Conservation (phyloP, 176 grass and related monocot genomes). For the Urochloa ruziziensis region DNA sequence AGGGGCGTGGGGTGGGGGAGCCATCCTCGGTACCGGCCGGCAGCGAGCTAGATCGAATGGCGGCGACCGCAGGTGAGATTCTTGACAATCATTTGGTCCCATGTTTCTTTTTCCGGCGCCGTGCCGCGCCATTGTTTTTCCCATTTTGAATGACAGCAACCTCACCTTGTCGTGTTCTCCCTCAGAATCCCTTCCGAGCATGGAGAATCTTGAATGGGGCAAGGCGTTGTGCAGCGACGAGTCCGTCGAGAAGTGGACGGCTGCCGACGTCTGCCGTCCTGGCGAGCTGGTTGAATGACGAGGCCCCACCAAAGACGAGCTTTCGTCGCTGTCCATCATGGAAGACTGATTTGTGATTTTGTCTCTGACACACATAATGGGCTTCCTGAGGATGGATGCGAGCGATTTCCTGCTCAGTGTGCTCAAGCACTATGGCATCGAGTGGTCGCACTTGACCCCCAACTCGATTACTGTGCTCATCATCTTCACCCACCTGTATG, state of each 20-base stretch:
- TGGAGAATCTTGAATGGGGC: not conserved
- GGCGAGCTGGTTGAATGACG: not conserved
- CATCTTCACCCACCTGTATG: constrained; percentile 1
- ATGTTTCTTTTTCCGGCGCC: not conserved
- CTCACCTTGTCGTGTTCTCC: not conserved
- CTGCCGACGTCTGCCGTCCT: not conserved
- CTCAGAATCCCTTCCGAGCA: not conserved
- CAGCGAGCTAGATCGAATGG: not conserved
- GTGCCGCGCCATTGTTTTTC: not conserved
- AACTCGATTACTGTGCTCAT: not conserved
- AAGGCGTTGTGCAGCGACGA: not conserved
- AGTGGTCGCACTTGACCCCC: constrained; percentile 11
- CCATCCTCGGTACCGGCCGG: no score
- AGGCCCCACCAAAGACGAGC: not conserved
- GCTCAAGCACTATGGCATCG: not conserved
- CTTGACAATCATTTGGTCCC: not conserved
- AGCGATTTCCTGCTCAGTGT: constrained; percentile 10
- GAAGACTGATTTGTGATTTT: not conserved
- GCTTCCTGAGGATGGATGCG: not conserved
- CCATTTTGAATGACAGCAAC: not conserved
- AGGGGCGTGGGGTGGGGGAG: constrained; percentile 18
- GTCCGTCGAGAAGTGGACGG: not conserved
- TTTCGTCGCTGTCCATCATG: not conserved
- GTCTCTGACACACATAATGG: not conserved
- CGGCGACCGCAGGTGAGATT: not conserved